Evolutionary conservation across 2,329 filamentous ascomycete species (phyloP).

Genomic region (Colletotrichum tamarilloi): DNA sequence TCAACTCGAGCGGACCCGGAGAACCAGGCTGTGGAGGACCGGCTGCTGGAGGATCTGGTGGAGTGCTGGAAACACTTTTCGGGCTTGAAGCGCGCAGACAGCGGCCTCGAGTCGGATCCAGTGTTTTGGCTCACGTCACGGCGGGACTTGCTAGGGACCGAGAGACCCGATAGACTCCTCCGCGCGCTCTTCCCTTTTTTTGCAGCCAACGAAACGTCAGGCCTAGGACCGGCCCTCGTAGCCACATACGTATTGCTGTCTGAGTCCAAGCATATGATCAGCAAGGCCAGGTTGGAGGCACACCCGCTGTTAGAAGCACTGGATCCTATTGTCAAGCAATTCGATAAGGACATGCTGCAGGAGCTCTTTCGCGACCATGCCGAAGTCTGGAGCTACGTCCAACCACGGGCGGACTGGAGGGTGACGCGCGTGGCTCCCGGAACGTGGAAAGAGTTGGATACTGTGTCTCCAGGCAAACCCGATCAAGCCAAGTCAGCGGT

Average conservation of each 20-base stretch:
- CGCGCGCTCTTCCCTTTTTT: conserved; percentile 2
- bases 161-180: conserved; percentile 19
- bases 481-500: not conserved
- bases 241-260: conserved; percentile 32
- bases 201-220: not conserved
- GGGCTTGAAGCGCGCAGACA: conserved; percentile 44
- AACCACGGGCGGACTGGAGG: conserved; percentile 28
- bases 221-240: conserved; percentile 24
- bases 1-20: not conserved
- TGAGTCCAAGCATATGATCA: conserved; percentile 3
- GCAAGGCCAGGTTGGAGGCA: conserved; percentile 4
- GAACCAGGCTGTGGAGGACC: conserved; percentile 3
- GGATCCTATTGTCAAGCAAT: conserved; percentile 27
- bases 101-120: conserved; percentile 16
- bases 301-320: conserved; percentile 16
- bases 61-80: conserved; percentile 51
- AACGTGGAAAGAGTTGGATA: not conserved
- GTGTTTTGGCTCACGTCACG: conserved; percentile 45
- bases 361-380: conserved; percentile 18
- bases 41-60: conserved; percentile 43
- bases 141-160: conserved; percentile 40
- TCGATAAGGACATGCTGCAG: conserved; percentile 20
- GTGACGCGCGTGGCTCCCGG: conserved; percentile 22
- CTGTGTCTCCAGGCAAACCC: not conserved
- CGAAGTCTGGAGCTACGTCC: conserved; percentile 27